phyloP scores from a whole-genome alignment of 148 eudicot genomes.

The Selenicereus undatus region DNA sequence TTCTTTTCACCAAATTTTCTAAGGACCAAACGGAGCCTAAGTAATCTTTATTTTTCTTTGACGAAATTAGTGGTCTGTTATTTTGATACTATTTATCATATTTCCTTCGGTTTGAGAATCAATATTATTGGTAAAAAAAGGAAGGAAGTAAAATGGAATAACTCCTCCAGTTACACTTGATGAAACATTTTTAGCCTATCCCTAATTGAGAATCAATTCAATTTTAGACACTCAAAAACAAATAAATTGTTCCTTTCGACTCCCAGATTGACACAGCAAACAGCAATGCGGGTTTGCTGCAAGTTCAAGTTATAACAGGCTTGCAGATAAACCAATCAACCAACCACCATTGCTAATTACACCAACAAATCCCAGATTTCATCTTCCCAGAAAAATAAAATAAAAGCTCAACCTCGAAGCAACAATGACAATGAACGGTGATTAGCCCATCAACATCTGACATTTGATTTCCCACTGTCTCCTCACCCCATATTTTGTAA shows the following conservation, averaged over 20 bases:
- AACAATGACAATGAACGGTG: not conserved
- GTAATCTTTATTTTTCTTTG: too few species aligned
- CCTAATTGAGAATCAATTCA: too few species aligned
- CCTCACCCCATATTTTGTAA: not conserved
- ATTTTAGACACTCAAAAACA: not conserved
- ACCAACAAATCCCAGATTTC: not conserved
- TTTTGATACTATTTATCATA: not conserved
- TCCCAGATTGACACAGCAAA: not conserved
- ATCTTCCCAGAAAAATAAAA: not conserved
- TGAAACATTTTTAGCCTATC: not conserved
- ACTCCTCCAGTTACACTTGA: not conserved
- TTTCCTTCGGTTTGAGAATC: too few species aligned
- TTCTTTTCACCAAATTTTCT: too few species aligned
- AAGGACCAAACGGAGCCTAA: too few species aligned
- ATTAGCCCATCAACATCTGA: conserved; percentile 4
- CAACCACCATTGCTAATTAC: not conserved
- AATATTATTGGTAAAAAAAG: not conserved
- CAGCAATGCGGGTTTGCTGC: not conserved
- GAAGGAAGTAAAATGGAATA: not conserved
- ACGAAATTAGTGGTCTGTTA: not conserved
- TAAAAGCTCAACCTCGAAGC: conserved; percentile 13
- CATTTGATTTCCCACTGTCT: conserved; percentile 1
- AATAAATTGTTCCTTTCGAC: not conserved
- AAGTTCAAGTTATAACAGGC: not conserved
- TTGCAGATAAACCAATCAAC: conserved; percentile 1